Percentiles rank a stretch among this genome's conserved stretches.
phyloP scores from a whole-genome alignment of 345 rosid genomes.

The Arabis alpina region DNA sequence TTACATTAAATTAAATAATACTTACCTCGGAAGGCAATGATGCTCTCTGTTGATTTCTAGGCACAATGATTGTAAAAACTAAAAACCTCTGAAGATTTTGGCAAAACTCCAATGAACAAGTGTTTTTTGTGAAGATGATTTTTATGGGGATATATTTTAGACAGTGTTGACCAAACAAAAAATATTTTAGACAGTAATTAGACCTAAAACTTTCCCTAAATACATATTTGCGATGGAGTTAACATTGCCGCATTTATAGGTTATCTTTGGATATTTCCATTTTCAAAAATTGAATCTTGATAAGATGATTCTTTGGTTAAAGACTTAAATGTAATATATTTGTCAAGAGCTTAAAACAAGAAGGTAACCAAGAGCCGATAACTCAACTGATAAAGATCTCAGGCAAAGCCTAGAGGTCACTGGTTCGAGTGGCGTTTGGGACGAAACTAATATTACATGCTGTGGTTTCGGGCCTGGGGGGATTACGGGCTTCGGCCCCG shows the following conservation, averaged over 20 bases:
- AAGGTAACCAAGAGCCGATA: no score
- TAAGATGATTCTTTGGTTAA: no score
- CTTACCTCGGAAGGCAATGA: slow-evolving; percentile 6
- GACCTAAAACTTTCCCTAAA: not conserved
- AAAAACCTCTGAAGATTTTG: not conserved
- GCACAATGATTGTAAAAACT: not conserved
- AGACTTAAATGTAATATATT: no score
- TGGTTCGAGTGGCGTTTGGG: no score
- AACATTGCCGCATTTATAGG: not conserved
- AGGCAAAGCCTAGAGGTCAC: no score
- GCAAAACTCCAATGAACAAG: not conserved
- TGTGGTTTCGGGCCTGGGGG: no score
- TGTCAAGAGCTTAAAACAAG: not conserved
- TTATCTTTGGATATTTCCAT: not conserved
- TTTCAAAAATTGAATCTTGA: no score
- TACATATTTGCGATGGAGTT: not conserved
- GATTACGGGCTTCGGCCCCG: no score
- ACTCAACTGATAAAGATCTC: no score
- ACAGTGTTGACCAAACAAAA: no score
- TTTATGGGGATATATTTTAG: not conserved
- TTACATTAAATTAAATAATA: not conserved
- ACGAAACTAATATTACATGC: no score
- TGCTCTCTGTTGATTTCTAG: not conserved
- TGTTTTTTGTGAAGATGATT: slow-evolving; percentile 4
- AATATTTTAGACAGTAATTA: no score